Percentiles rank a stretch among this genome's conserved stretches.
Conservation (phyloP, 176 grass and related monocot species). For the Eremochloa ophiuroides region DNA sequence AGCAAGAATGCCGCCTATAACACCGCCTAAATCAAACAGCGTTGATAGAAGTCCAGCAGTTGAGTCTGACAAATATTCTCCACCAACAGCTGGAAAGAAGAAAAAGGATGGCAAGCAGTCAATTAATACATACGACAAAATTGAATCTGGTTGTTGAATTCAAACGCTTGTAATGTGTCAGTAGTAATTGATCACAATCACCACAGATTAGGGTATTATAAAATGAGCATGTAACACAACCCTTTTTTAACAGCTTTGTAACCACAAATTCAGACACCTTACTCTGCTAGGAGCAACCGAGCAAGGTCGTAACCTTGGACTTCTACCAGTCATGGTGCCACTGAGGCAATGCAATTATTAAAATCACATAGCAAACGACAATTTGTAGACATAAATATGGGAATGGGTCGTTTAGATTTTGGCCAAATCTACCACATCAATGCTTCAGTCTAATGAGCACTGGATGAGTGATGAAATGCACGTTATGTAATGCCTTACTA, state of each 20-base stretch:
- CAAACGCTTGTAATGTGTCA: not conserved
- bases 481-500: not conserved
- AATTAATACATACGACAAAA: not conserved
- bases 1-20: slow-evolving; percentile 50
- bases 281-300: not conserved
- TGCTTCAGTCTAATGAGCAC: not conserved
- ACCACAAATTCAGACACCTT: not conserved
- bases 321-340: not conserved
- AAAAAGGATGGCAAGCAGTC: not conserved
- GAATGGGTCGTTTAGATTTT: not conserved
- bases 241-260: not conserved
- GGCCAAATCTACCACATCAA: not conserved
- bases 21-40: slow-evolving; percentile 50
- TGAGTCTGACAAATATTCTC: slow-evolving; percentile 43
- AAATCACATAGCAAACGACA: not conserved
- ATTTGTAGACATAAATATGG: not conserved
- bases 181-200: not conserved
- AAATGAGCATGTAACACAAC: not conserved
- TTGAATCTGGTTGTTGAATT: not conserved
- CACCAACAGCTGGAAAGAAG: slow-evolving; percentile 32
- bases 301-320: not conserved
- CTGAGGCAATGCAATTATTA: not conserved
- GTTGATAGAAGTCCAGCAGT: slow-evolving; percentile 44
- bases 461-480: not conserved
- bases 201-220: not conserved